A percentile compares a stretch with the other conserved stretches of the same genome.
Evolutionary conservation across 306 rosid genomes (phyloP).

Genomic region (Cicer judaicum): DNA sequence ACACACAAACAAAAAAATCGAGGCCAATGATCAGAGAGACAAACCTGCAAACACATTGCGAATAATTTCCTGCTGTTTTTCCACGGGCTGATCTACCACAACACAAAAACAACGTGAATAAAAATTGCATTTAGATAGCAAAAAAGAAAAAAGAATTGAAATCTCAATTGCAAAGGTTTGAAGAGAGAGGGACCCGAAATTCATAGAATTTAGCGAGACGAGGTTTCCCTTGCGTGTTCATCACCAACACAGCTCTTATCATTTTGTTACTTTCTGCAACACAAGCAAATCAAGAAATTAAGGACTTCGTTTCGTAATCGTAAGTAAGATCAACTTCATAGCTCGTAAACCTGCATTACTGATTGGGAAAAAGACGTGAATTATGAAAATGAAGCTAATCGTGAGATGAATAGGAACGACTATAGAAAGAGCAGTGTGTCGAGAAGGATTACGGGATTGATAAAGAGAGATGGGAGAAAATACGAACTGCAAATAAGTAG

Average conservation of each 20-base stretch:
- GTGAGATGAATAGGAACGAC: not conserved
- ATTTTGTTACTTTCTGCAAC: slow-evolving; percentile 50
- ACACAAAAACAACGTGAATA: slow-evolving; percentile 25
- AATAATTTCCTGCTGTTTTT: slow-evolving; percentile 85
- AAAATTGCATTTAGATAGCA: not conserved
- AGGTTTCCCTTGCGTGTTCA: slow-evolving; percentile 93
- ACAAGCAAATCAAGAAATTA: not conserved
- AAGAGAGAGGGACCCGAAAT: slow-evolving; percentile 62
- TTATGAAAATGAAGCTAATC: slow-evolving; percentile 9
- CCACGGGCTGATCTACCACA: slow-evolving; percentile 72
- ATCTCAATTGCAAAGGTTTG: not conserved
- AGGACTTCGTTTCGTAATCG: not conserved
- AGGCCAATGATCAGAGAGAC: slow-evolving; percentile 18
- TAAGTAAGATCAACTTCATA: slow-evolving; percentile 22
- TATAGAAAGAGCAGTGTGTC: not conserved
- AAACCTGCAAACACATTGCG: slow-evolving; percentile 87
- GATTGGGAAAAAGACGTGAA: not conserved
- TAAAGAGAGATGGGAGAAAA: not conserved
- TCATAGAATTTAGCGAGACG: slow-evolving; percentile 91
- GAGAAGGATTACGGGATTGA: not conserved
- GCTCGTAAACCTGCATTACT: not conserved
- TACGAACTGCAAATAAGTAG: not conserved
- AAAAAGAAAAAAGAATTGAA: not conserved
- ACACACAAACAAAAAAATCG: not conserved
- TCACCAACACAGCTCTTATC: slow-evolving; percentile 86